Percentiles rank a stretch among this genome's conserved stretches.
These are phyloP conservation scores for Zizania palustris DNA, from an alignment of 202 grass and related monocot genomes.

Conservation along the genomic window DNA sequence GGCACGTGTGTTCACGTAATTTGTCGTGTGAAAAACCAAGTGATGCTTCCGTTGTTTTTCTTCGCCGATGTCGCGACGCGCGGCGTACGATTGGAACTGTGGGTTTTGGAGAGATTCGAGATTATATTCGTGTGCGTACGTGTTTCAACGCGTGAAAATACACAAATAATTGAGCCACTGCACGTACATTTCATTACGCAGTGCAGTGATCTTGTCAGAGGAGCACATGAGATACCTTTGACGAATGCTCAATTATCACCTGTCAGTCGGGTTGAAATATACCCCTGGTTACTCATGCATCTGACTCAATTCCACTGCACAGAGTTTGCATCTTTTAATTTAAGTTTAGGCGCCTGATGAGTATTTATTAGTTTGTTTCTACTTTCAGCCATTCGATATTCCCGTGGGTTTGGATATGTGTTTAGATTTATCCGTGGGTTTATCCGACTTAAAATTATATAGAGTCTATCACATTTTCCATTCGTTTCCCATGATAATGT, in stretches of 20 bases:
- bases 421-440: no score
- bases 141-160: conserved; percentile 14
- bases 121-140: not conserved
- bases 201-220: conserved; percentile 10
- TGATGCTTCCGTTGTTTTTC: no score
- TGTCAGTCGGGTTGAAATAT: not conserved
- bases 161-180: not conserved
- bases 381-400: no score
- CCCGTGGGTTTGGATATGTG: no score
- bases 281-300: not conserved
- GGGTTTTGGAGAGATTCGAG: not conserved
- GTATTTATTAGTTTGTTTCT: not conserved
- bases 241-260: conserved; percentile 14
- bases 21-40: no score
- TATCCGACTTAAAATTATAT: no score
- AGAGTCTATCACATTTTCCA: no score
- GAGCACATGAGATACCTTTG: conserved; percentile 31
- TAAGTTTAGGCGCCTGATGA: not conserved
- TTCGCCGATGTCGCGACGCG: no score
- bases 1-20: no score
- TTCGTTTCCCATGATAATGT: no score
- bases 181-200: no score
- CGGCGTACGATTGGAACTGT: not conserved
- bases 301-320: not conserved
- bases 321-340: not conserved